phyloP scores from a whole-genome alignment of 441 rosid genomes.

The Populus hybrid region DNA sequence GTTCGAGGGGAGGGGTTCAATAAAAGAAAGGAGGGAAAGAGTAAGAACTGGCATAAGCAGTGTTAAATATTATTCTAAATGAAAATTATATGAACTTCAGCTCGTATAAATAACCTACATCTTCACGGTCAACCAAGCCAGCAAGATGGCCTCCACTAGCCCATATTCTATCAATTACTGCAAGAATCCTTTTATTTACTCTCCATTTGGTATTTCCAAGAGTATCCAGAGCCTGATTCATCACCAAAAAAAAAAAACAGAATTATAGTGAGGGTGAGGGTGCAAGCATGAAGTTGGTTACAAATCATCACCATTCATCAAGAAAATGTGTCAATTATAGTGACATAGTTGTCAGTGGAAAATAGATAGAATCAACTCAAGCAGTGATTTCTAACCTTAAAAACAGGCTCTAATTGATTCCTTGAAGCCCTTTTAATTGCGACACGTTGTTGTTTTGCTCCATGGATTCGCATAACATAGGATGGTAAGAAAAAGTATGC shows the following conservation, averaged over 20 bases:
- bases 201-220: constrained; percentile 97
- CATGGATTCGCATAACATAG: constrained; percentile 90
- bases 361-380: constrained; percentile 3
- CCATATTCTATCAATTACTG: constrained; percentile 92
- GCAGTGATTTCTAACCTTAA: constrained; percentile 55
- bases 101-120: constrained; percentile 48
- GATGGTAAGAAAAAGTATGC: constrained; percentile 88
- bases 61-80: background rate
- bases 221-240: constrained; percentile 85
- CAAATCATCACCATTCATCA: background rate
- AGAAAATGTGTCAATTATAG: background rate
- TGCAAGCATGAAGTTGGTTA: constrained; percentile 3
- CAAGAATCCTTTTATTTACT: constrained; percentile 73
- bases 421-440: constrained; percentile 59
- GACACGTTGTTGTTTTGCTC: constrained; percentile 81
- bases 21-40: constrained; percentile 6
- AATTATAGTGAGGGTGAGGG: constrained; percentile 6
- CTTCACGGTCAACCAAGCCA: constrained; percentile 87
- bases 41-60: background rate
- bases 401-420: constrained; percentile 64
- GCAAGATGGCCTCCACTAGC: constrained; percentile 79
- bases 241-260: background rate
- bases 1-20: background rate
- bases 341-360: background rate
- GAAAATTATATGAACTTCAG: constrained; percentile 13